Conservation (phyloP, 163 green algal species). For the Scenedesmus sp. region DNA sequence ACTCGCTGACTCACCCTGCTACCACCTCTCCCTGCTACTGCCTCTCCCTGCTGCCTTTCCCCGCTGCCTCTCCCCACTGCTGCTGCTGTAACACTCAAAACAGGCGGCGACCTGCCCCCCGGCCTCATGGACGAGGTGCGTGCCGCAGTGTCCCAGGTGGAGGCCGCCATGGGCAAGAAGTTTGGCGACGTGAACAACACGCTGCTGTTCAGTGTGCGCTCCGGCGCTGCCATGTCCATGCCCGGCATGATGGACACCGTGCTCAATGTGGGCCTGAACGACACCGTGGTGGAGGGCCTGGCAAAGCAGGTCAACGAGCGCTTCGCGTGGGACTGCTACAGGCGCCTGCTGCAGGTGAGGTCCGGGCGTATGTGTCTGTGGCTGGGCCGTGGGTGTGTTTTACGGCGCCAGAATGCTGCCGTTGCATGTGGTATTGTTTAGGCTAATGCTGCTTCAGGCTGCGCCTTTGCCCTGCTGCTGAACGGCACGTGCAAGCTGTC, state of each 20-base stretch:
- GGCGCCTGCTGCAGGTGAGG: slow-evolving; percentile 64
- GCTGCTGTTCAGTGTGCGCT: slow-evolving; percentile 86
- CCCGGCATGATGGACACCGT: slow-evolving; percentile 93
- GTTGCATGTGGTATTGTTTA: too few species aligned
- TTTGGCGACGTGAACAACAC: slow-evolving; percentile 69
- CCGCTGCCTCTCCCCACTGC: not conserved
- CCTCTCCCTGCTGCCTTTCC: not conserved
- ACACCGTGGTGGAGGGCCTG: slow-evolving; percentile 75
- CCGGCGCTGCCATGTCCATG: slow-evolving; percentile 79
- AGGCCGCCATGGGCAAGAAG: slow-evolving; percentile 71
- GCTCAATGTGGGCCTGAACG: slow-evolving; percentile 89
- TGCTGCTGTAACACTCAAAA: not conserved
- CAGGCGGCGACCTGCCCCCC: slow-evolving; percentile 62
- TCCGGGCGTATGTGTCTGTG: too few species aligned
- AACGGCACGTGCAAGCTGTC: too few species aligned
- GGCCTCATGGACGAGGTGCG: slow-evolving; percentile 62
- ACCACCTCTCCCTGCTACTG: slow-evolving; percentile 7
- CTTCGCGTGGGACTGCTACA: slow-evolving; percentile 84
- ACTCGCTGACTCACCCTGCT: not conserved
- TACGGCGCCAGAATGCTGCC: too few species aligned
- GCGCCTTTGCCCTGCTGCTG: too few species aligned
- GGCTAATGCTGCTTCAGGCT: too few species aligned
- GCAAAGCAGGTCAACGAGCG: slow-evolving; percentile 71
- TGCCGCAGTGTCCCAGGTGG: slow-evolving; percentile 67
- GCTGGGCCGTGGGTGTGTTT: too few species aligned